Percentiles rank a stretch among this genome's conserved stretches.
Conservation (phyloP, 164 flowering plant species). For the Pachysandra terminalis region DNA sequence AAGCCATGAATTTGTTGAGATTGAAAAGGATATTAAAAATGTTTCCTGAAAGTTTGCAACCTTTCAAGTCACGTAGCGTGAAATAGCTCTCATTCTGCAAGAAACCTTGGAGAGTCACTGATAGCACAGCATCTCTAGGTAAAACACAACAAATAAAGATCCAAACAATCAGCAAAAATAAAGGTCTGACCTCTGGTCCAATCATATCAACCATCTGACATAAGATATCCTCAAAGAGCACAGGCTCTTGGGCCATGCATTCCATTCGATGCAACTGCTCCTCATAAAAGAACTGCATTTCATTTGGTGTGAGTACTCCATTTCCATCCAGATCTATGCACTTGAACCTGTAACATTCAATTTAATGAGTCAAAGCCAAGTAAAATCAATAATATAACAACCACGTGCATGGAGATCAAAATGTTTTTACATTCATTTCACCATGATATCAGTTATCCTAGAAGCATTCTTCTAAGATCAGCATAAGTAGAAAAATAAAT, state of each 20-base stretch:
- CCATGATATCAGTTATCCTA: background rate
- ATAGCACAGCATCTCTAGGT: background rate
- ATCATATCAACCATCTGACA: constrained; percentile 99
- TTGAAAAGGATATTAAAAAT: constrained; percentile 93
- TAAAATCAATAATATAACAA: background rate
- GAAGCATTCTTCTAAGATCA: background rate
- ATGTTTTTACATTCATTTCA: background rate
- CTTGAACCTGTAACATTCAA: constrained; percentile 67
- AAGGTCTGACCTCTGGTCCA: constrained; percentile 66
- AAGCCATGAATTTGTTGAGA: constrained; percentile 93
- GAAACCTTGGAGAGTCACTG: constrained; percentile 9
- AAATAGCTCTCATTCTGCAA: constrained; percentile 69
- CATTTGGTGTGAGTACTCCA: constrained; percentile 85
- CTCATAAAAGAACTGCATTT: constrained; percentile 95
- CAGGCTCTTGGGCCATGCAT: constrained; percentile 97
- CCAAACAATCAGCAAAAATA: background rate
- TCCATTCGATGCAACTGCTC: constrained; percentile 99
- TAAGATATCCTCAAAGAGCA: constrained; percentile 89
- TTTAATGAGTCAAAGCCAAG: background rate
- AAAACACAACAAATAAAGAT: constrained; percentile 3
- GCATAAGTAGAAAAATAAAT: too few relatives aligned
- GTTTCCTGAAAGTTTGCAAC: constrained; percentile 83
- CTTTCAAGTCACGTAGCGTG: constrained; percentile 73
- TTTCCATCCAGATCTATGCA: constrained; percentile 96
- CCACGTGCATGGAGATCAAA: background rate